phyloP scores from a whole-genome alignment of 768 basidiomycete genomes.

The Pulveroboletus ravenelii region DNA sequence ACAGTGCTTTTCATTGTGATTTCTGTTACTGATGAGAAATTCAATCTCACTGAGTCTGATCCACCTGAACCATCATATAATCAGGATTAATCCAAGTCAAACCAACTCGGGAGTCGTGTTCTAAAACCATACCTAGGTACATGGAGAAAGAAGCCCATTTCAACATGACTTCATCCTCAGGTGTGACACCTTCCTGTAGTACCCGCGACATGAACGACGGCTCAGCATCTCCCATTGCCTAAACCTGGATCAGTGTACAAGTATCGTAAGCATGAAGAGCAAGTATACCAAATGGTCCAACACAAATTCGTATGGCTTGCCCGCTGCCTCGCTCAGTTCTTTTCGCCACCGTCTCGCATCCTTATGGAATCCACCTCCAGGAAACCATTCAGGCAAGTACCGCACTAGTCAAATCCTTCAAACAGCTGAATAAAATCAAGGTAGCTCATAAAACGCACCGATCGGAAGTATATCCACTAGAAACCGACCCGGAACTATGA shows the following conservation, averaged over 20 bases:
- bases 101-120: background rate
- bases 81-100: background rate
- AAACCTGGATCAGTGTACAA: background rate
- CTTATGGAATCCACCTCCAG: conserved; percentile 14
- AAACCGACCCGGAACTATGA: conserved; percentile 7
- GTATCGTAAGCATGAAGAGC: background rate
- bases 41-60: conserved; percentile 8
- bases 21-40: conserved; percentile 19
- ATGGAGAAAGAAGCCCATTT: conserved; percentile 15
- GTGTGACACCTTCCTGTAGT: conserved; percentile 4
- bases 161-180: conserved; percentile 9
- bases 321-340: conserved; percentile 1
- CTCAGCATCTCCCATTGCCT: conserved; percentile 7
- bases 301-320: conserved; percentile 5
- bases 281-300: conserved; percentile 12
- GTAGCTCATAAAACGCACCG: background rate
- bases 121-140: conserved; percentile 10
- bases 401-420: background rate
- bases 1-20: background rate
- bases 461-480: conserved; percentile 7
- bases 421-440: too few relatives aligned
- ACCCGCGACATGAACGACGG: conserved; percentile 12
- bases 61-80: conserved; percentile 19
- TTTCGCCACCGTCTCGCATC: conserved; percentile 3
- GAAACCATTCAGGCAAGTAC: conserved; percentile 20